Conservation (phyloP, 2,329 filamentous ascomycete genomes). For the Sarocladium oryzae region DNA sequence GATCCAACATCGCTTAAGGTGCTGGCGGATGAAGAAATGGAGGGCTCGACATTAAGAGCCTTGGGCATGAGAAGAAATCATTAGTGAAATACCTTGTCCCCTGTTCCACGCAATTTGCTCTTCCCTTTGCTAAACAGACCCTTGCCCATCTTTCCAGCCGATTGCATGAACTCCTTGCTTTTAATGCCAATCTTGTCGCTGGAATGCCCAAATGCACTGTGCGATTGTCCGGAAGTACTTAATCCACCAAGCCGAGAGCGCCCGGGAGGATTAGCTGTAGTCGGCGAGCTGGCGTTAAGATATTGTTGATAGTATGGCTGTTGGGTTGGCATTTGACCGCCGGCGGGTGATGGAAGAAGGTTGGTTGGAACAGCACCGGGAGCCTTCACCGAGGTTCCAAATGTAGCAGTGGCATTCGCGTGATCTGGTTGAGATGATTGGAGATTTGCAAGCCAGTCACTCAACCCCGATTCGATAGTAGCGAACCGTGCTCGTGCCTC, state of each 20-base stretch:
- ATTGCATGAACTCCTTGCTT: conserved; percentile 83
- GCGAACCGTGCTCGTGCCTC: conserved; percentile 67
- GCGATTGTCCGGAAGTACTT: conserved; percentile 31
- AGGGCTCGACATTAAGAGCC: conserved; percentile 10
- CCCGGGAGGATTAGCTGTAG: conserved; percentile 18
- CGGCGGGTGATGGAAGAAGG: not conserved
- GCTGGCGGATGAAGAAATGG: conserved; percentile 9
- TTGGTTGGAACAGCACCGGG: conserved; percentile 2
- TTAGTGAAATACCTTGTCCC: conserved; percentile 85
- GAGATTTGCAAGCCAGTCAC: conserved; percentile 45
- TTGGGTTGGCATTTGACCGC: conserved; percentile 22
- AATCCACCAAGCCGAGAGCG: conserved; percentile 30
- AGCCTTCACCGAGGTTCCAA: conserved; percentile 15
- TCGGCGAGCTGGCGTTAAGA: conserved; percentile 36
- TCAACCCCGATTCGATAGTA: conserved; percentile 67
- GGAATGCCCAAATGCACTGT: conserved; percentile 45
- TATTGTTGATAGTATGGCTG: conserved; percentile 53
- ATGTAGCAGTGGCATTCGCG: conserved; percentile 28
- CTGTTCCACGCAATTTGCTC: conserved; percentile 67
- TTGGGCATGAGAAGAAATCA: conserved; percentile 26
- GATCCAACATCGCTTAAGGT: conserved; percentile 16
- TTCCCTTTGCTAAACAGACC: conserved; percentile 87
- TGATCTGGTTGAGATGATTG: conserved; percentile 43
- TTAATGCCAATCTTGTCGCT: conserved; percentile 67
- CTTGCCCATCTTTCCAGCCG: conserved; percentile 83